phyloP scores from a whole-genome alignment of 768 basidiomycete species.

The Lactarius hengduanensis region DNA sequence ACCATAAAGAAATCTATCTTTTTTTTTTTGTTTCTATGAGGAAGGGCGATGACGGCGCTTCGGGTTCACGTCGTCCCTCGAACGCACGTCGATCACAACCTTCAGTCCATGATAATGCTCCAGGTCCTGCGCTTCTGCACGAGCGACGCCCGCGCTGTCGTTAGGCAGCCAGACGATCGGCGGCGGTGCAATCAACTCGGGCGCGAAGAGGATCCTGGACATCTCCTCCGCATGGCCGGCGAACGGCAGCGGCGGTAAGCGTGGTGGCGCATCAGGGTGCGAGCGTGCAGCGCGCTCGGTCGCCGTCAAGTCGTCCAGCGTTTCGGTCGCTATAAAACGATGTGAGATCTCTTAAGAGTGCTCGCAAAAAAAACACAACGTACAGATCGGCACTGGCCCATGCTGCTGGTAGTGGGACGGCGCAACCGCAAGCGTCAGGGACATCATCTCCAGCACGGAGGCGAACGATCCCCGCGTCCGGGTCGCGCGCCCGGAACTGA shows the following conservation, averaged over 20 bases:
- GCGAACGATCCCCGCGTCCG: constrained; percentile 70
- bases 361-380: constrained; percentile 34
- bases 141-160: constrained; percentile 69
- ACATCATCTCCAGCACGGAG: constrained; percentile 84
- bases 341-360: not conserved
- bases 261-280: constrained; percentile 74
- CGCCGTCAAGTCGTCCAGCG: constrained; percentile 74
- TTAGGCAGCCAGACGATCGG: constrained; percentile 87
- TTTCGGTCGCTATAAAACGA: constrained; percentile 57
- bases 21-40: constrained; percentile 3
- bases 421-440: constrained; percentile 69
- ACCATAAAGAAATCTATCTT: not conserved
- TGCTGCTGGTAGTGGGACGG: constrained; percentile 55
- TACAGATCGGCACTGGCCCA: constrained; percentile 67
- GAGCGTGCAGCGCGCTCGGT: constrained; percentile 78
- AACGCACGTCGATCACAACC: constrained; percentile 67
- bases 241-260: constrained; percentile 65
- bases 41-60: constrained; percentile 31
- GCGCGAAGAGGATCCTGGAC: constrained; percentile 76
- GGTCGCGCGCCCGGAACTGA: constrained; percentile 38
- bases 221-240: constrained; percentile 76
- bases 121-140: constrained; percentile 73
- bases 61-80: constrained; percentile 50
- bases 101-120: constrained; percentile 69
- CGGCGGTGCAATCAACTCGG: constrained; percentile 72